Base-by-base conservation (phyloP, 441 rosid genomes). In the Macaranga tanarius region DNA sequence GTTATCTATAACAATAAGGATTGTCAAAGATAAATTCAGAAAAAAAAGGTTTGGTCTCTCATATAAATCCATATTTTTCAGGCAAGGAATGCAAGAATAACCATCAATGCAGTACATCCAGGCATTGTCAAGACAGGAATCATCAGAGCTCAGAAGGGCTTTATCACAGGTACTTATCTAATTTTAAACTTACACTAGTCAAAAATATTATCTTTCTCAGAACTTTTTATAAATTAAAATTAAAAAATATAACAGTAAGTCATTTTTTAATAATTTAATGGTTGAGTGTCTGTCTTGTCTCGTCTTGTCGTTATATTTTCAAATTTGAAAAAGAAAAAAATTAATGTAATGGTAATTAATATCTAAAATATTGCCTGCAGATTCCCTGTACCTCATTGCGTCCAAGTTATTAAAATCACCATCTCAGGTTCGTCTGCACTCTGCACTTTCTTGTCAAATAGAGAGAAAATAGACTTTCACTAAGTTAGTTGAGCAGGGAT, bases 51-150 rank as follows among this genome's bases (percentile, higher is more conserved):
- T 12, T 7, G 5, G 17, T 67, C 56, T 38, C 20, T 25, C 9
- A 6, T 0, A 13, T 47, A 38, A 34, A 51, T 51, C 23, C 67
- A 5, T 65, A 72, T 25, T 17, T 8, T 68, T 62, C 90, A 95
- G 99, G 91, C 88, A 10, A 90, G 82, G 77, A 83, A 88, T 75
- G 97, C 97, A 65, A 81, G 83, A 58, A 91, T 95, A 26, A 87
- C 88, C 15, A 88, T 92, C 62, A 95, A 92, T 71, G 93, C 96
- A 34, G 96, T 92, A 45, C 99, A 95, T 75, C 99, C 99, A 60
- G 99, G 99, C 42, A 88, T 95, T 10, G 90, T 95, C 11, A 95
- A 92, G 84, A 95, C 97, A 25, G 97, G 97, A 58, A 92, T 95
- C 58, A 85, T 92, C 42, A 86, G 96, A 81, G 97, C 92, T 51